Evolutionary conservation across 2,329 filamentous ascomycete species (phyloP), one percentile per base, ranked within the genome.

Genomic region (Claviceps sp.): DNA sequence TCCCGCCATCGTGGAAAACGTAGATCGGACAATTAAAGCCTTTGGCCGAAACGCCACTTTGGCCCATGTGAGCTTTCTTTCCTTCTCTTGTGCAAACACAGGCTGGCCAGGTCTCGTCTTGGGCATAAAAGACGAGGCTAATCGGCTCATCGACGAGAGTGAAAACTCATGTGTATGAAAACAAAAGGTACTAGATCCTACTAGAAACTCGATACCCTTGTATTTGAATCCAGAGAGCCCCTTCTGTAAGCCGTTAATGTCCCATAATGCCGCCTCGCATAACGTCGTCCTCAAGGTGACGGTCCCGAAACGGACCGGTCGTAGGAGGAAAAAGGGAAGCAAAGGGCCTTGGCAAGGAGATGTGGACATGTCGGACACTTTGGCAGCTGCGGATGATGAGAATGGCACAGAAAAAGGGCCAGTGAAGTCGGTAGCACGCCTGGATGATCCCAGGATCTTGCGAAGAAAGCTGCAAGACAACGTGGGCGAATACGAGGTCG

Each of bases 221-320:
- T 86, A 85, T 59, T 73, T 97, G 51, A 82, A 87, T 22, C 86
- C 86, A 24, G 79, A 88, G 57, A 88, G 94, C 65, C 84, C 85
- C 2, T 81, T 88, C 61, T 82, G 86, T 60, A 84, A 85, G 59
- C 86, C 87, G 8, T 73, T 95, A 55, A 73, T 85, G 58, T 95
- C 91, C 7, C 82, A 84, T 43, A 86, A 84, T 62, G 79, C 84
- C 37, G 70, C 79, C 20, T 86, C 88, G 9, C 87, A 89, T 63
- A 95, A 96, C 62, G 71, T 97, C 20, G 75, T 97, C 20, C 74
- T 98, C 50, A 90, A 89, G 64, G 76, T 98, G 52, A 89, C 85
- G 0, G 81, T 97, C 1, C 91, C 93, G 0, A 93, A 84, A 65
- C 76, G 88, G 52, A 96, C 89, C 2, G 90, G 90, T 3, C 79